Percentiles rank a stretch among this genome's conserved stretches.
Conservation (phyloP, 2,329 filamentous ascomycete genomes). For the Claviceps fusiformis region DNA sequence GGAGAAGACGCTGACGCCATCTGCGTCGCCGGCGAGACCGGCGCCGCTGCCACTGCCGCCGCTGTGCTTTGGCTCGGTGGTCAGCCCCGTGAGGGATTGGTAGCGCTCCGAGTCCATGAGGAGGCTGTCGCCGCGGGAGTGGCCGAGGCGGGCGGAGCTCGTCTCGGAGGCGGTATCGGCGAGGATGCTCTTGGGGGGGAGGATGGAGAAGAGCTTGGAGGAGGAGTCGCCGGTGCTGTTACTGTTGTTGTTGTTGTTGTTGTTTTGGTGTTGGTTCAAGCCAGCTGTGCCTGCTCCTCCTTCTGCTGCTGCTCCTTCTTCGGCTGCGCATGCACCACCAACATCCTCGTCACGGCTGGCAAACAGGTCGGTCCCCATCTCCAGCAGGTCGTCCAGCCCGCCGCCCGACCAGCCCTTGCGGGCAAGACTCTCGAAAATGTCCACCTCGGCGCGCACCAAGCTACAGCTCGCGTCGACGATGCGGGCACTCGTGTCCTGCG, state of each 20-base stretch:
- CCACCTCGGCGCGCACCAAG: constrained; percentile 53
- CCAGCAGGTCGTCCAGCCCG: constrained; percentile 51
- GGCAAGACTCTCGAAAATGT: constrained; percentile 54
- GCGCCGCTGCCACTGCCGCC: constrained; percentile 1
- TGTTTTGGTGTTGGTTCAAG: not conserved
- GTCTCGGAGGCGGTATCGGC: constrained; percentile 33
- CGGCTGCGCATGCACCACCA: constrained; percentile 6
- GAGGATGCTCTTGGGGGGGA: constrained; percentile 50
- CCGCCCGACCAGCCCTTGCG: constrained; percentile 56
- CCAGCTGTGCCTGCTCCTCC: not conserved
- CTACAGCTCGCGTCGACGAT: constrained; percentile 53
- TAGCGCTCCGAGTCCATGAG: constrained; percentile 39
- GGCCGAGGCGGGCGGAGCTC: constrained; percentile 14
- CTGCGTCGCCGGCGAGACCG: constrained; percentile 15
- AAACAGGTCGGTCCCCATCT: constrained; percentile 50
- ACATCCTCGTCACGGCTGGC: constrained; percentile 30
- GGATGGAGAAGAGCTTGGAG: constrained; percentile 47
- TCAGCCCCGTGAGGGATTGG: constrained; percentile 42
- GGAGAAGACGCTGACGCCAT: constrained; percentile 38
- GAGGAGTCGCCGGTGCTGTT: constrained; percentile 18
- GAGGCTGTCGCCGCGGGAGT: constrained; percentile 40
- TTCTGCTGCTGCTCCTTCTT: not conserved
- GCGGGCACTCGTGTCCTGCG: constrained; percentile 47
- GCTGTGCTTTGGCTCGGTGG: constrained; percentile 14
- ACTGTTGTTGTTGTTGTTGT: not conserved